Evolutionary conservation across 208 protist genomes (phyloP).

Genomic region (Leishmania lainsoni): DNA sequence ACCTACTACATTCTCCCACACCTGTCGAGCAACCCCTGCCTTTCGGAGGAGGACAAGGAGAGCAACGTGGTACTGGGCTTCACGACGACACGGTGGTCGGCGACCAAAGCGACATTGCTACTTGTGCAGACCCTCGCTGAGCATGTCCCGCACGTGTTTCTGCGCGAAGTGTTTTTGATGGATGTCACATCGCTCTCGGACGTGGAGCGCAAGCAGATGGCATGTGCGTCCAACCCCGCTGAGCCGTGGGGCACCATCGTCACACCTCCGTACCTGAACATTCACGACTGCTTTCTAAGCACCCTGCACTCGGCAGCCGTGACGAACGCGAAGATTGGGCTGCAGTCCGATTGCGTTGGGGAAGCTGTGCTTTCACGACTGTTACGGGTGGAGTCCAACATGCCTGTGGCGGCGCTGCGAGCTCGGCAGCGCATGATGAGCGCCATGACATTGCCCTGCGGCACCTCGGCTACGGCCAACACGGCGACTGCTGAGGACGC

Average conservation of each 20-base stretch:
- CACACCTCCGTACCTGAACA: slow-evolving; percentile 37
- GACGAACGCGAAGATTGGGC: slow-evolving; percentile 1
- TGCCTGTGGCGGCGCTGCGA: slow-evolving; percentile 33
- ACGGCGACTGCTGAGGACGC: neutral
- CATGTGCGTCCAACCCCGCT: neutral
- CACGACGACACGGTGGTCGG: slow-evolving; percentile 42
- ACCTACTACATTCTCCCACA: slow-evolving; percentile 52
- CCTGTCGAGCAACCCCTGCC: slow-evolving; percentile 37
- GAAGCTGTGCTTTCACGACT: slow-evolving; percentile 57
- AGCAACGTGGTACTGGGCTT: slow-evolving; percentile 34
- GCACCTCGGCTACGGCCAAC: neutral
- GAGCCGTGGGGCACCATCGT: slow-evolving; percentile 22
- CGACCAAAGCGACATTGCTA: slow-evolving; percentile 60
- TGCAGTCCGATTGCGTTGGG: slow-evolving; percentile 38
- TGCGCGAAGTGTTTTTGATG: slow-evolving; percentile 46
- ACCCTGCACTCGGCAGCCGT: slow-evolving; percentile 29
- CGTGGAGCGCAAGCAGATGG: slow-evolving; percentile 16
- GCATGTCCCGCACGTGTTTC: slow-evolving; percentile 52
- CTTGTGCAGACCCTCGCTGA: slow-evolving; percentile 48
- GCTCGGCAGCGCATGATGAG: slow-evolving; percentile 28
- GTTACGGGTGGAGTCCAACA: slow-evolving; percentile 60
- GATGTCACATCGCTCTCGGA: slow-evolving; percentile 21
- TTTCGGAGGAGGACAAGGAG: slow-evolving; percentile 44
- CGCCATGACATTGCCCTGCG: slow-evolving; percentile 4
- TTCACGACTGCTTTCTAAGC: slow-evolving; percentile 54